phyloP scores from a whole-genome alignment of 768 basidiomycete genomes.

The Kwoniella botswanensis region DNA sequence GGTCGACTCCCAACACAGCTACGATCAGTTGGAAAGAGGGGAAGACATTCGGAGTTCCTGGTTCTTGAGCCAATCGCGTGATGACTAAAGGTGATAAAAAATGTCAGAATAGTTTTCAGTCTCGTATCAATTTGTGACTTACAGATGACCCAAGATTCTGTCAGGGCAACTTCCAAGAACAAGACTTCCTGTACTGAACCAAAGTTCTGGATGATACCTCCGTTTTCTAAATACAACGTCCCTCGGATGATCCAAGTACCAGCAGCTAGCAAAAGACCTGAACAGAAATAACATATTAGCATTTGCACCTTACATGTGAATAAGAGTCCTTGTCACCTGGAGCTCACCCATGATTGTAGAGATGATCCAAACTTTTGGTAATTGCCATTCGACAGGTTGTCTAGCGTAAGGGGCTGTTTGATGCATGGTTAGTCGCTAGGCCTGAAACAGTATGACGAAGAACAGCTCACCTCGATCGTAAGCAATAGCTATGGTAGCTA shows the following conservation, averaged over 20 bases:
- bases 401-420: conserved; percentile 57
- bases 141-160: conserved; percentile 62
- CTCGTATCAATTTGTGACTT: conserved; percentile 17
- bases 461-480: conserved; percentile 58
- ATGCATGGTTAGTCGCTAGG: neutral
- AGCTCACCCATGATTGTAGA: conserved; percentile 59
- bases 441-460: neutral
- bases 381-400: conserved; percentile 63
- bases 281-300: no score
- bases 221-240: conserved; percentile 59
- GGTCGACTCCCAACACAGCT: conserved; percentile 58
- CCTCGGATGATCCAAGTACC: conserved; percentile 63
- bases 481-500: conserved; percentile 64
- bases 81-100: conserved; percentile 39
- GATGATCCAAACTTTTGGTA: conserved; percentile 64
- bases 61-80: conserved; percentile 56
- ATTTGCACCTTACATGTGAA: neutral
- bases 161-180: conserved; percentile 63
- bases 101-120: neutral
- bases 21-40: conserved; percentile 61
- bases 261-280: conserved; percentile 58
- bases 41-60: conserved; percentile 53
- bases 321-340: conserved; percentile 17
- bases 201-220: conserved; percentile 63
- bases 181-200: conserved; percentile 62